Conservation (phyloP, 2,329 filamentous ascomycete genomes). For the Trichoderma pleuroti region DNA sequence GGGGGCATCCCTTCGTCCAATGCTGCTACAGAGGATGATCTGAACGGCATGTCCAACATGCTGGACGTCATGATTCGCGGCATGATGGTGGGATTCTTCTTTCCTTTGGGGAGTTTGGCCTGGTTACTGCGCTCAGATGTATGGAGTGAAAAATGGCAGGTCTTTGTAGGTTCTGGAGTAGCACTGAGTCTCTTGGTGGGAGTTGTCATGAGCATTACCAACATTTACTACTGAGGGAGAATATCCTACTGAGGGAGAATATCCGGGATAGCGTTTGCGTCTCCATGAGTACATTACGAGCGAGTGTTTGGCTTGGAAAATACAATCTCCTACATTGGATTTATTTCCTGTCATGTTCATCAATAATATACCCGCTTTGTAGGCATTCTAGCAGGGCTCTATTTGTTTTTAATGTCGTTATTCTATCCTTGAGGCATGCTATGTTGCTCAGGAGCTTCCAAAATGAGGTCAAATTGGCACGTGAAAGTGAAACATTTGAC, state of each 20-base stretch:
- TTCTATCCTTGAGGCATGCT: neutral
- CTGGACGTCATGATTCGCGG: constrained; percentile 86
- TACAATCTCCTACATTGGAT: neutral
- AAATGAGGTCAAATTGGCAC: neutral
- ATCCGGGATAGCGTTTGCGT: neutral
- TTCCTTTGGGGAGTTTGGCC: constrained; percentile 79
- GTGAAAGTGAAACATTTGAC: neutral
- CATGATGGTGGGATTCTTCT: constrained; percentile 90
- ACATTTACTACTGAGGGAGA: constrained; percentile 17
- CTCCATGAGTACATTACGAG: neutral
- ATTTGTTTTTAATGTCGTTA: neutral
- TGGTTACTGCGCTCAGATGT: constrained; percentile 85
- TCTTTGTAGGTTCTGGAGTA: constrained; percentile 83
- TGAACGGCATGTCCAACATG: constrained; percentile 50
- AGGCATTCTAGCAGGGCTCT: neutral
- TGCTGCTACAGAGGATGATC: constrained; percentile 43
- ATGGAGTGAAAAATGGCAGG: constrained; percentile 77
- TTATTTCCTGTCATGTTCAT: neutral
- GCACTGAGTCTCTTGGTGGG: constrained; percentile 76
- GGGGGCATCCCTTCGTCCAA: constrained; percentile 38
- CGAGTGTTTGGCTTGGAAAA: neutral
- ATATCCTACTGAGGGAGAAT: neutral
- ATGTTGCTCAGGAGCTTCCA: neutral
- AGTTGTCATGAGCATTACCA: constrained; percentile 52
- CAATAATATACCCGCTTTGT: neutral